Percentiles rank a stretch among this genome's conserved stretches.
phyloP scores from a whole-genome alignment of 2,329 filamentous ascomycete species.

The Talaromyces sp. region DNA sequence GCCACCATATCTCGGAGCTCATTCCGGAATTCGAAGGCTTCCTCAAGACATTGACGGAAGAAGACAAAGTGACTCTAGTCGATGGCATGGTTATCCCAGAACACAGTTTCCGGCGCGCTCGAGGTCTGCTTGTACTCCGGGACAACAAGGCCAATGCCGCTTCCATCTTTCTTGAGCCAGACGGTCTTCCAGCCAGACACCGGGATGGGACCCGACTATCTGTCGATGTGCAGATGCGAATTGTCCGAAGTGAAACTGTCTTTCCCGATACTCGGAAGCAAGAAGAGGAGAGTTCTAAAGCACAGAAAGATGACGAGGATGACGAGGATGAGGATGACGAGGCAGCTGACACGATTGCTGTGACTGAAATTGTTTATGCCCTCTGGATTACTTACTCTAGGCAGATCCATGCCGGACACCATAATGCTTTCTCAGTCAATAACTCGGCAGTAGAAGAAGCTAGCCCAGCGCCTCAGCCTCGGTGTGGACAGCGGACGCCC shows the following conservation, averaged over 20 bases:
- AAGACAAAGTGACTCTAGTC: slow-evolving; percentile 74
- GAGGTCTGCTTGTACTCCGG: slow-evolving; percentile 74
- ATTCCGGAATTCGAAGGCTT: slow-evolving; percentile 85
- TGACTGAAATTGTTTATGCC: slow-evolving; percentile 81
- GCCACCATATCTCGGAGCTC: slow-evolving; percentile 70
- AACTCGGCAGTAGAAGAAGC: slow-evolving; percentile 58
- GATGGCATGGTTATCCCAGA: slow-evolving; percentile 98
- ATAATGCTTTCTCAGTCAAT: slow-evolving; percentile 51
- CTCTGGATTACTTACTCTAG: slow-evolving; percentile 96
- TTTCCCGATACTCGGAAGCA: slow-evolving; percentile 55
- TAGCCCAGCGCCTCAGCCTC: slow-evolving; percentile 69
- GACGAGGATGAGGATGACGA: slow-evolving; percentile 28
- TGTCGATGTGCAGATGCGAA: slow-evolving; percentile 93
- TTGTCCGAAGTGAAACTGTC: slow-evolving; percentile 81
- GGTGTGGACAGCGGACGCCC: slow-evolving; percentile 62
- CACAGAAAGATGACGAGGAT: slow-evolving; percentile 25
- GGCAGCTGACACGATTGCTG: slow-evolving; percentile 32
- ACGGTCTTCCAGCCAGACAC: slow-evolving; percentile 79
- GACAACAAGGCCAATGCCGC: slow-evolving; percentile 77
- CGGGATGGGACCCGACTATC: slow-evolving; percentile 87
- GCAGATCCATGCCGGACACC: slow-evolving; percentile 73
- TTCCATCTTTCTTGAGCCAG: slow-evolving; percentile 73
- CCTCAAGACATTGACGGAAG: slow-evolving; percentile 72
- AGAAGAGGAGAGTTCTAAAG: slow-evolving; percentile 42
- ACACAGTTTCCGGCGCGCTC: slow-evolving; percentile 86